Base-by-base conservation (phyloP, 169 alveolate genomes). In the Theileria sp. region DNA sequence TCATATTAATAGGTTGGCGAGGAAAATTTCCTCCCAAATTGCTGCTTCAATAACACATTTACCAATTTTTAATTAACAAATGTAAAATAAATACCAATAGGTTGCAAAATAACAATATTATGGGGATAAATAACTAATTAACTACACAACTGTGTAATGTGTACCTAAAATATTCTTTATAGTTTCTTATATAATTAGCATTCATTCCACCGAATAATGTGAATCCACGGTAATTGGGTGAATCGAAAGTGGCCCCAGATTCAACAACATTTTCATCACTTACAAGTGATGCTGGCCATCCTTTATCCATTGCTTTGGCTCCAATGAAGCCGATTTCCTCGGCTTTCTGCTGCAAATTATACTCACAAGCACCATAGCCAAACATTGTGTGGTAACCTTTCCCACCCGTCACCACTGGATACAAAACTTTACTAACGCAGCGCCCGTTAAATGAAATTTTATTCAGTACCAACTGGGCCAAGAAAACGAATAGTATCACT, bases 291-390 rank as follows among this genome's bases (percentile, higher is more conserved):
- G 36, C 51, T 6, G 95, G 95, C 93, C 93, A 92, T 19, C 95
- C 95, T n/a, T 88, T 70, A 58, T 90, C 94, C 10, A 83, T 32
- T 13, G 95, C 92, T 0, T 9, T 36, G 12, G 44, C 44, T 13
- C 95, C 95, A 17, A 91, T 6, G 15, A 89, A 77, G 17, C 73
- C 90, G 13, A 92, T 69, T 51, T 75, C 82, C 0, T 65, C 62
- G 8, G 92, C 89, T 30, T 78, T 38, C 12, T 79, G 68, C 13
- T 87, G 88, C 62, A 90, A 77, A 73, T 92, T 92, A 74, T 91
- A 80, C 73, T 92, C 94, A 80, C 95, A 92, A n/a, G 95, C 95
- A 21, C 95, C 95, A 72, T 92, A 92, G 19, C 95, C 95, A 30
- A 88, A 77, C 30, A 84, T 88, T 7, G 91, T 92, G 34, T 75